Evolutionary conservation across 352 stramenopile genomes (phyloP).

Genomic region (Phytophthora pluvialis): DNA sequence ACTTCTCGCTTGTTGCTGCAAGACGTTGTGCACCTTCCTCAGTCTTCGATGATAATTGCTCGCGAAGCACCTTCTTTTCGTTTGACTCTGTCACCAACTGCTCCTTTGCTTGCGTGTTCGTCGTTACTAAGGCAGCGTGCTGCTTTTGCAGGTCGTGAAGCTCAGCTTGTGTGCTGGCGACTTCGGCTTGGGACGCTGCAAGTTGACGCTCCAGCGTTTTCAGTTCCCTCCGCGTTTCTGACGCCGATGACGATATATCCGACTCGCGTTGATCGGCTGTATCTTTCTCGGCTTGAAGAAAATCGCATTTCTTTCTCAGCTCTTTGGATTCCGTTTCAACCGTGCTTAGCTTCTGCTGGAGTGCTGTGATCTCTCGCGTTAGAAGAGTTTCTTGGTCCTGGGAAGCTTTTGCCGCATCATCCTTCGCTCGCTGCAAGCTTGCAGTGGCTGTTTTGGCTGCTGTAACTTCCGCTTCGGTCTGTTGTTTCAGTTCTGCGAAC

Average conservation of each 20-base stretch:
- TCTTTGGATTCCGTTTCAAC: conserved; percentile 23
- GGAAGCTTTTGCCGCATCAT: conserved; percentile 21
- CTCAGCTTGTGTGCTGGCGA: conserved; percentile 31
- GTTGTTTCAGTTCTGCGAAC: conserved; percentile 15
- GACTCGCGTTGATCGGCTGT: conserved; percentile 6
- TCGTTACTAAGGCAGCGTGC: conserved; percentile 28
- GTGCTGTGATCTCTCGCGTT: conserved; percentile 18
- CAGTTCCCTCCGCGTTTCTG: conserved; percentile 15
- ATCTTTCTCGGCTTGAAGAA: conserved; percentile 24
- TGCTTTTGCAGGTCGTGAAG: conserved; percentile 41
- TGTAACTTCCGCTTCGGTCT: not conserved
- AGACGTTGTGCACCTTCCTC: conserved; percentile 16
- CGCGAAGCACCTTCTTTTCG: conserved; percentile 45
- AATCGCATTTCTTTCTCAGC: conserved; percentile 14
- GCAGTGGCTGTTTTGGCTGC: not conserved
- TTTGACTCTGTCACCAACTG: conserved; percentile 51
- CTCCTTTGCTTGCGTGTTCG: conserved; percentile 48
- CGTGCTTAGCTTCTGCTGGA: conserved; percentile 19
- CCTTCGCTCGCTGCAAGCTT: conserved; percentile 15
- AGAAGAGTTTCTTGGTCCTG: conserved; percentile 20
- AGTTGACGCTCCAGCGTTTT: conserved; percentile 26
- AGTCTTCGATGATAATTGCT: conserved; percentile 33
- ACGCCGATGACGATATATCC: conserved; percentile 4
- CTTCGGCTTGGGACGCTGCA: conserved; percentile 20
- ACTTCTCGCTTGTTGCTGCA: conserved; percentile 5